Evolutionary conservation across 1,139 yeast species (phyloP), one percentile per base, ranked within the genome.

Genomic region (Komagataea norvegica): DNA sequence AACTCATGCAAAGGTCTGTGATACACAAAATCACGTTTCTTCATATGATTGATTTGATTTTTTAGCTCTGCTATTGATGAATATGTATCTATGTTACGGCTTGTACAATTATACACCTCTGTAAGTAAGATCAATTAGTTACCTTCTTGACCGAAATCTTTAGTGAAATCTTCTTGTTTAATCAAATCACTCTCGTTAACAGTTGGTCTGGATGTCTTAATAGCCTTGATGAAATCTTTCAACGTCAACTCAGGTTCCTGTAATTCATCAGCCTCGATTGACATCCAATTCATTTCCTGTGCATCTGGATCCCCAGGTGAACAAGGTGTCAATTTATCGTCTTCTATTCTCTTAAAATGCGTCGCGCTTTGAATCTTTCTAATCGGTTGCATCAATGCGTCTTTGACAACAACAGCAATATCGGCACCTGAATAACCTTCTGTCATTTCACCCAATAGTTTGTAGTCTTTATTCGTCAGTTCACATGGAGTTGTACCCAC

Each of bases 401-500:
- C 99, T 53, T 95, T 78, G 6, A 93, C 98, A 14, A 89, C 94
- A 29, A 91, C 96, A 0, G 97, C 93, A 28, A 93, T 75, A 71
- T 93, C 99, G 57, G 91, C 95, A 38, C 99, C 99, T 0, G 96
- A 87, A 60, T 91, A 91, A 9, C 98, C 98, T 8, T 87, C 95
- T 0, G 98, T 91, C 91, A 91, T 82, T 44, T 84, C 88, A 0
- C 94, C 96, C 46, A 93, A 69, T 4, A 79, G 68, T 47, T 79
- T 74, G 55, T 74, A 86, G 57, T 93, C 97, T 39, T 77, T 80
- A 29, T 77, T 69, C 0, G 79, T 68, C 46, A 95, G 69, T 30
- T 77, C 74, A 58, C 96, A 86, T 1, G 96, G 95, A 2, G 95
- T 89, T 29, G 77, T 77, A 4, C 96, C 97, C 35, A 93, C 88